Conservation (phyloP, 345 rosid species). For the Lepidium aucheri region DNA sequence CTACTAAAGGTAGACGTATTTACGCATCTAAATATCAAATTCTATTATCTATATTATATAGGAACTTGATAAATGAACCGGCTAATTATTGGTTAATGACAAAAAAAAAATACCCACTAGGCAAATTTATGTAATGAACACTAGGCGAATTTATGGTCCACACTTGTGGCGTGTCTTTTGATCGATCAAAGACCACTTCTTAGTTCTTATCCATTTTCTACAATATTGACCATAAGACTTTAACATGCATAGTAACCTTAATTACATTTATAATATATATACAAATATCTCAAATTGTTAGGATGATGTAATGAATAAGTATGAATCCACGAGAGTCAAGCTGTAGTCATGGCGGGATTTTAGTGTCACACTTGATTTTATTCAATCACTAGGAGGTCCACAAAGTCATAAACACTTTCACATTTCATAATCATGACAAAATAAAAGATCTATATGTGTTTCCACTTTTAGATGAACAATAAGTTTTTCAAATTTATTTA, state of each 20-base stretch:
- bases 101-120: too few species aligned
- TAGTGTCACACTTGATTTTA: not conserved
- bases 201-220: not conserved
- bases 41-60: too few species aligned
- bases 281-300: too few species aligned
- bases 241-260: not conserved
- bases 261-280: not conserved
- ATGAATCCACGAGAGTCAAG: conserved; percentile 16
- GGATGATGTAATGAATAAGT: not conserved
- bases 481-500: not conserved
- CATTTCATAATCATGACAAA: not conserved
- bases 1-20: too few species aligned
- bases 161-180: not conserved
- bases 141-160: conserved; percentile 8
- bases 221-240: not conserved
- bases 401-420: not conserved
- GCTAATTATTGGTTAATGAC: too few species aligned
- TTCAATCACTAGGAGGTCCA: conserved; percentile 12
- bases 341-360: not conserved
- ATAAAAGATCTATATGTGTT: too few species aligned
- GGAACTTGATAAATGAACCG: too few species aligned
- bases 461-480: too few species aligned
- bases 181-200: not conserved
- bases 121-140: not conserved
- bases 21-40: too few species aligned